Evolutionary conservation across 768 basidiomycete genomes (phyloP), one percentile per base, ranked within the genome.

Genomic region (Chalciporus piperatus): DNA sequence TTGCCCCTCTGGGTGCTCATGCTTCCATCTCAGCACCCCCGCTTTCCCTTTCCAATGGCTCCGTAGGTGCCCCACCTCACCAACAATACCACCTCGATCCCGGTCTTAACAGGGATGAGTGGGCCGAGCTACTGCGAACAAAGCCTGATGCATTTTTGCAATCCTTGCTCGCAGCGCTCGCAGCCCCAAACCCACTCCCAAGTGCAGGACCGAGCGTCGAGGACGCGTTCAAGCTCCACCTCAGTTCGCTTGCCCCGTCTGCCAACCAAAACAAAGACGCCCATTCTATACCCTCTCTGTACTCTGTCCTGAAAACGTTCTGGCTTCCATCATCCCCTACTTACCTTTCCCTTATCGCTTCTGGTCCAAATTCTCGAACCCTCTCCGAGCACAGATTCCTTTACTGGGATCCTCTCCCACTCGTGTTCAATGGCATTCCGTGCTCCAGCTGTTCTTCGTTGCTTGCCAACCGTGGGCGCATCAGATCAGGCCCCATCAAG

Each of bases 371-470:
- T 10, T 74, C 84, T 11, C 82, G 87, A 35, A 85, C 81, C 0
- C 82, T 85, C 2, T 83, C 85, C 6, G 83, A 88, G 48, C 84
- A 90, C 56, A 81, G 80, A 4, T 92, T 92, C 69, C 71, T 92
- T n/a, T 92, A 88, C 59, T 92, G 89, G 89, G 89, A 92, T 54
- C 89, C 89, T 0, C 83, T 84, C 44, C 86, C 89, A 1, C 80
- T 92, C 42, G 82, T 89, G 9, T 88, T 91, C 72, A 88, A 90
- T 53, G 89, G 89, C 4, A 86, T 92, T 40, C 74, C 81, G 1
- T 92, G 89, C 58, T 86, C 88, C 0, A 74, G 62, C 39, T 92
- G 89, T 61, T 69, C 79, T 7, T 61, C 75, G 5, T 76, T 83
- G 1, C 76, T 92, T 35, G 57, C 64, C 30, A 87, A 91, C 67